A percentile compares a stretch with the other conserved stretches of the same genome.
Evolutionary conservation across 169 alveolate genomes (phyloP).

Genomic region (Eimeria falciformis): DNA sequence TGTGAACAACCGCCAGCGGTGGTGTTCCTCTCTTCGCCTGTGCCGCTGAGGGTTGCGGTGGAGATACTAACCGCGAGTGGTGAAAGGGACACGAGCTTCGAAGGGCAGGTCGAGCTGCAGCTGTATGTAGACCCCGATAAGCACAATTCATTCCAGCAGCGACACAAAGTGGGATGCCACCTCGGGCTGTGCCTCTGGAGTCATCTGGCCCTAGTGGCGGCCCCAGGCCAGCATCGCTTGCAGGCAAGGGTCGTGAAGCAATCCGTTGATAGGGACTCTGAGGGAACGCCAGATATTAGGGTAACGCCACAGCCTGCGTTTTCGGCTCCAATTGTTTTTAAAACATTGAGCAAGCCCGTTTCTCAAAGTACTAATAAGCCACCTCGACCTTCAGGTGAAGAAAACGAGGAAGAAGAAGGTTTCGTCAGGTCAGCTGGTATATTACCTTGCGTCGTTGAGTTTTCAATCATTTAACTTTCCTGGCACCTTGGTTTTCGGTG

Average conservation of each 20-base stretch:
- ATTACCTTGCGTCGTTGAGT: neutral
- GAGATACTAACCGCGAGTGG: slow-evolving; percentile 32
- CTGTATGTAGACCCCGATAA: neutral
- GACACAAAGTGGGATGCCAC: slow-evolving; percentile 11
- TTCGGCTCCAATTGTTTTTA: slow-evolving; percentile 55
- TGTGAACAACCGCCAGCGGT: slow-evolving; percentile 72
- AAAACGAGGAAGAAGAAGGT: neutral
- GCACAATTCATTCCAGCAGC: neutral
- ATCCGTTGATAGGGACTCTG: neutral
- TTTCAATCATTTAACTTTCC: neutral
- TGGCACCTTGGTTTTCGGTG: neutral
- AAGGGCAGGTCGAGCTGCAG: slow-evolving; percentile 53
- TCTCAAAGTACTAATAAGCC: no score
- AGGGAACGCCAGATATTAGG: neutral
- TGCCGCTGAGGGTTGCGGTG: slow-evolving; percentile 50
- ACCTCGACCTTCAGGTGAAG: neutral
- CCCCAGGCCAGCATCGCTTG: slow-evolving; percentile 43
- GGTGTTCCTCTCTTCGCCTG: neutral
- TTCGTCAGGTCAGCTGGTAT: slow-evolving; percentile 12
- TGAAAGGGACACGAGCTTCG: slow-evolving; percentile 32
- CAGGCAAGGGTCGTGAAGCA: slow-evolving; percentile 23
- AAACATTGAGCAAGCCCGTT: neutral
- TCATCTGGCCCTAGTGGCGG: neutral
- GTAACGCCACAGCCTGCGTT: neutral
- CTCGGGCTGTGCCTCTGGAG: slow-evolving; percentile 54